Evolutionary conservation across 1,284 basidiomycete species (phyloP).

Genomic region (Tylopilus sp.): DNA sequence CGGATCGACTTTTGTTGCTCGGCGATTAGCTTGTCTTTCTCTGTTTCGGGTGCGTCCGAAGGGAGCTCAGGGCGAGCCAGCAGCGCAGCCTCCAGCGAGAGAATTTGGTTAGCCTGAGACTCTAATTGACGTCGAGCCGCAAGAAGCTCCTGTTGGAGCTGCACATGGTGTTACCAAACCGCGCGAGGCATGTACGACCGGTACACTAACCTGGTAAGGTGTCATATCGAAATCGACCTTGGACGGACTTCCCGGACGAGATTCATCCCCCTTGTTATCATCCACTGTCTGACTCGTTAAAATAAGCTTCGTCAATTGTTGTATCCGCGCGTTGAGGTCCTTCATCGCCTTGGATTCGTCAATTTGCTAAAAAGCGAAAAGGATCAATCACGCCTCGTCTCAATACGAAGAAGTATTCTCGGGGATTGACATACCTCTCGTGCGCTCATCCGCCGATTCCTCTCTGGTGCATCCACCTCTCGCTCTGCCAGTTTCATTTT

Average conservation of each 20-base stretch:
- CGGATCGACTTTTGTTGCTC: conserved; percentile 66
- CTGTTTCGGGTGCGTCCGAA: conserved; percentile 53
- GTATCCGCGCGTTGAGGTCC: conserved; percentile 74
- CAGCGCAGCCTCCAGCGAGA: conserved; percentile 71
- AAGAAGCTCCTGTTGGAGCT: conserved; percentile 84
- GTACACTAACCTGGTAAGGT: conserved; percentile 60
- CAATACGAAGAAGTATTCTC: background rate
- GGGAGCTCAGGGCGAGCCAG: conserved; percentile 58
- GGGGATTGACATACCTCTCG: conserved; percentile 49
- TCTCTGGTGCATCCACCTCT: conserved; percentile 53
- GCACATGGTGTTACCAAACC: conserved; percentile 1
- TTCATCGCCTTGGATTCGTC: conserved; percentile 76
- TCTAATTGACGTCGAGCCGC: conserved; percentile 68
- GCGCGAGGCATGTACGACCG: background rate
- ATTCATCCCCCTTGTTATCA: conserved; percentile 60
- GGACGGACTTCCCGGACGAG: conserved; percentile 69
- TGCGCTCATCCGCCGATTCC: conserved; percentile 57
- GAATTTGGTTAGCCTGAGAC: conserved; percentile 73
- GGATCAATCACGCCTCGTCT: background rate
- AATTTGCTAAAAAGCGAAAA: conserved; percentile 48
- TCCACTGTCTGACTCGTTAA: conserved; percentile 79
- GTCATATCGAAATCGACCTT: conserved; percentile 85
- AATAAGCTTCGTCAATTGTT: conserved; percentile 82
- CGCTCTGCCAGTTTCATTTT: conserved; percentile 63
- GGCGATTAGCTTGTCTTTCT: conserved; percentile 65